Percentiles rank a stretch among this genome's conserved stretches.
These are phyloP conservation scores for Spiromastix sp. DNA, from an alignment of 2,329 filamentous ascomycete genomes.

Conservation along the genomic window DNA sequence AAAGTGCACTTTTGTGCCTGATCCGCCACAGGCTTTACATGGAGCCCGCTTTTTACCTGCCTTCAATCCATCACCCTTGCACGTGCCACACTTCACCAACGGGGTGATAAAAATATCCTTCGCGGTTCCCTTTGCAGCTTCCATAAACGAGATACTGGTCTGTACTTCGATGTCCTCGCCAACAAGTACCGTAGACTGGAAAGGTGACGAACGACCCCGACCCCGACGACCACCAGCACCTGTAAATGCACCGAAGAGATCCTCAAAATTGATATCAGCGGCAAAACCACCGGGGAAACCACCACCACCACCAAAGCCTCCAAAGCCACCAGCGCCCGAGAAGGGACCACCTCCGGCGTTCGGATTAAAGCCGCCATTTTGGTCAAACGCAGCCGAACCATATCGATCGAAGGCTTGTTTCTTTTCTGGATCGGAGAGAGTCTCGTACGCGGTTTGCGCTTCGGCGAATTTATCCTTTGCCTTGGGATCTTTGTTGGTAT, in stretches of 20 bases:
- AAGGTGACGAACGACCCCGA: slow-evolving; percentile 52
- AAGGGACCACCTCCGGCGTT: slow-evolving; percentile 47
- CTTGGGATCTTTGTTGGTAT: slow-evolving; percentile 90
- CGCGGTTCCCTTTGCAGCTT: slow-evolving; percentile 80
- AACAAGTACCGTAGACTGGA: slow-evolving; percentile 72
- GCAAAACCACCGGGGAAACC: slow-evolving; percentile 46
- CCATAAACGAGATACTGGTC: slow-evolving; percentile 86
- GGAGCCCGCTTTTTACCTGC: slow-evolving; percentile 59
- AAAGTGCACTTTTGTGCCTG: slow-evolving; percentile 76
- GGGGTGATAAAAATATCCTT: slow-evolving; percentile 86
- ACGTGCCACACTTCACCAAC: slow-evolving; percentile 69
- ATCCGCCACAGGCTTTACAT: slow-evolving; percentile 75
- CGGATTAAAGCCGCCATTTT: slow-evolving; percentile 66
- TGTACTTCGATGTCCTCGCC: slow-evolving; percentile 95
- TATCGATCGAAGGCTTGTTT: slow-evolving; percentile 86
- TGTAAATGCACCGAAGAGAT: slow-evolving; percentile 81
- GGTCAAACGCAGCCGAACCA: slow-evolving; percentile 65
- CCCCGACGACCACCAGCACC: slow-evolving; percentile 50
- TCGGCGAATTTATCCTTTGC: slow-evolving; percentile 94
- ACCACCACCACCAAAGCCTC: slow-evolving; percentile 48
- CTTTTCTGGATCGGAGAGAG: slow-evolving; percentile 87
- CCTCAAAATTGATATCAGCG: slow-evolving; percentile 87
- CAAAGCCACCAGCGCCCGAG: slow-evolving; percentile 46
- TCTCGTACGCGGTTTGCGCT: slow-evolving; percentile 86
- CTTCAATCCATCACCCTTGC: slow-evolving; percentile 75